Evolutionary conservation across 2,329 filamentous ascomycete species (phyloP).

Genomic region (Canariomyces notabilis): DNA sequence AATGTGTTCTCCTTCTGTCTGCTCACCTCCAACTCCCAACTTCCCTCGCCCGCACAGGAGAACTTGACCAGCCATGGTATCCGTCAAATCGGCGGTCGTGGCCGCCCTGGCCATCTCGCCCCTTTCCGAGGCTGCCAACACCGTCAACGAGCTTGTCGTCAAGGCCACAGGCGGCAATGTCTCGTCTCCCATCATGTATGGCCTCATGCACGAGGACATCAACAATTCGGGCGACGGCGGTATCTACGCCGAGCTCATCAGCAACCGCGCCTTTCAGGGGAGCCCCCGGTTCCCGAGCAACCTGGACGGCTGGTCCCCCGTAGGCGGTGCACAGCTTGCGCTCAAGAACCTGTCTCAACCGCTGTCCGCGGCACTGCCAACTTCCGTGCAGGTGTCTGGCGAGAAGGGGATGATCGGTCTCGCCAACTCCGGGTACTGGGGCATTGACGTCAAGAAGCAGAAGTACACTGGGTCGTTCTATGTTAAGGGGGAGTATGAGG

Average conservation of each 20-base stretch:
- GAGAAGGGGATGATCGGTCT: constrained; percentile 39
- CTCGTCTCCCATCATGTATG: constrained; percentile 17
- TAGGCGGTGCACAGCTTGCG: constrained; percentile 40
- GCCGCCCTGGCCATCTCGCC: too few relatives aligned
- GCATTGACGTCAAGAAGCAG: constrained; percentile 46
- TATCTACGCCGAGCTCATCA: constrained; percentile 66
- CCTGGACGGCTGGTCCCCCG: constrained; percentile 41
- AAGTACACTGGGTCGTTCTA: constrained; percentile 49
- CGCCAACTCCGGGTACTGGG: constrained; percentile 53
- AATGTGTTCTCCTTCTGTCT: too few relatives aligned
- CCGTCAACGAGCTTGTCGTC: constrained; percentile 15
- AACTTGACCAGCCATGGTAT: too few relatives aligned
- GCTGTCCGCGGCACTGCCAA: constrained; percentile 47
- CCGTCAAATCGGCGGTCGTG: too few relatives aligned
- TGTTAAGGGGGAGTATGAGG: constrained; percentile 45
- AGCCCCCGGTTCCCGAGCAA: constrained; percentile 38
- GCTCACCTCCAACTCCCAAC: too few relatives aligned
- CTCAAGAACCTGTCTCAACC: constrained; percentile 43
- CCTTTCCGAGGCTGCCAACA: too few relatives aligned
- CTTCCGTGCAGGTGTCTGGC: constrained; percentile 44
- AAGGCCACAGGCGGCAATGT: constrained; percentile 18
- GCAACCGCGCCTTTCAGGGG: constrained; percentile 65
- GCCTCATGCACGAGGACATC: constrained; percentile 45
- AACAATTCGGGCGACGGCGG: constrained; percentile 68
- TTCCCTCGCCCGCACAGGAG: too few relatives aligned